Base-by-base conservation (phyloP, 306 rosid genomes). In the Carpinus fangiana region DNA sequence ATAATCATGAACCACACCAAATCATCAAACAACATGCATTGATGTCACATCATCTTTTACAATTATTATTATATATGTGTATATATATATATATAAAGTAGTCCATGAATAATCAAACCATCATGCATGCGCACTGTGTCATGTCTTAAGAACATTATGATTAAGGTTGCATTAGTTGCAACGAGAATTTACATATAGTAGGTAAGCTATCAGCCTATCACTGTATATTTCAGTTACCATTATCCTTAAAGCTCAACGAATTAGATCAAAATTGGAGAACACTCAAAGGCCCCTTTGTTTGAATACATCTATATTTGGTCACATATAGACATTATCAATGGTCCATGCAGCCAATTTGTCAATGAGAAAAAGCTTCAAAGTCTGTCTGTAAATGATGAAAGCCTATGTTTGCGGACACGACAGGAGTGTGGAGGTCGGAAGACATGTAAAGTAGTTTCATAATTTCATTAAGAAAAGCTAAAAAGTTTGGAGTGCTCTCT, bases 341-440 rank as follows among this genome's bases (percentile, higher is more conserved):
- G 65, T 21, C 64, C 65, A 59, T 36, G 18, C 26, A 41, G 72
- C 72, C 51, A 38, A 66, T 36, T 66, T 66, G 50, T 41, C 72
- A 21, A 41, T 36, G 38, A 52, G 65, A 26, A 54, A 54, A 41
- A 54, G 75, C 70, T 55, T 8, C 52, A 66, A 66, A 73, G 34
- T 66, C 61, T 54, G 55, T 21, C n/a, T 21, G 62, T 12, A 46
- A 45, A 62, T 85, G 76, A 81, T 78, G 70, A 85, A 78, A 85
- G 88, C 83, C 81, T 70, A 64, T 74, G 74, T 78, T 67, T 36
- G 67, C 53, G 82, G 71, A 65, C 45, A 53, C 70, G 76, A 84
- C 70, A 78, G 69, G 77, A 17, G 8, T 13, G 9, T 28, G 61
- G 67, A 73, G 61, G 67, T 16, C 45, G 66, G 34, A 55, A n/a